Evolutionary conservation across 2,329 filamentous ascomycete genomes (phyloP), one percentile per base, ranked within the genome.

Genomic region (Ophiognomonia clavigignenti-juglandacearum): DNA sequence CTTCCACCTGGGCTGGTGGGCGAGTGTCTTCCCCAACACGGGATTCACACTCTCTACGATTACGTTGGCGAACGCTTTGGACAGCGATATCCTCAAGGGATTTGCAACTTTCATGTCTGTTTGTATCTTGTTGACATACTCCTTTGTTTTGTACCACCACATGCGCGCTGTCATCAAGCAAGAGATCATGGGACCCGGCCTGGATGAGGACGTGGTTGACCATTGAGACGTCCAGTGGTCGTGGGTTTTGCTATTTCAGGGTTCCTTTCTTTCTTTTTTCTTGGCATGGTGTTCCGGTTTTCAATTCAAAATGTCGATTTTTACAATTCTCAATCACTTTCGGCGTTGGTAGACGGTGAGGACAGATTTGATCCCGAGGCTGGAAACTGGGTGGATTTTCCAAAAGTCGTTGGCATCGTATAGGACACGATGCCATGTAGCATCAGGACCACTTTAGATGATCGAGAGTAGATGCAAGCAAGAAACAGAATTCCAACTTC

Each of bases 1-100:
- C 53, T 82, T 82, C 54, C 75, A 80, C 51, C 67, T 84, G 2
- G 78, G 77, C 1, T 84, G 79, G 79, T 85, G 78, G 75, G 78
- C 80, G 0, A 73, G 79, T 61, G 75, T 82, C 9, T 82, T 82
- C 61, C 78, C 78, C 38, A 82, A 82, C 60, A 76, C 74, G 0
- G 78, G 78, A 4, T 82, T 82, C 56, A 74, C 73, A 4, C 64
- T 82, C 39, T 74, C 74, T 3, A 80, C 77, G 0, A 78, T 80
- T 41, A 64, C 72, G 6, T 73, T 82, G 19, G 74, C 71, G 1
- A 70, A 70, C 4, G 68, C 71, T 29, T 64, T 82, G 7, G 57
- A 62, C 39, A 77, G 67, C 53, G 58, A 69, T 0, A 60, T 62
- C 0, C 65, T 80, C 3, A 55, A 68, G 26, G 78, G 74, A 66